Evolutionary conservation across 805 yeast genomes (phyloP), one percentile per base, ranked within the genome.

Genomic region (Ogataea methanolica): DNA sequence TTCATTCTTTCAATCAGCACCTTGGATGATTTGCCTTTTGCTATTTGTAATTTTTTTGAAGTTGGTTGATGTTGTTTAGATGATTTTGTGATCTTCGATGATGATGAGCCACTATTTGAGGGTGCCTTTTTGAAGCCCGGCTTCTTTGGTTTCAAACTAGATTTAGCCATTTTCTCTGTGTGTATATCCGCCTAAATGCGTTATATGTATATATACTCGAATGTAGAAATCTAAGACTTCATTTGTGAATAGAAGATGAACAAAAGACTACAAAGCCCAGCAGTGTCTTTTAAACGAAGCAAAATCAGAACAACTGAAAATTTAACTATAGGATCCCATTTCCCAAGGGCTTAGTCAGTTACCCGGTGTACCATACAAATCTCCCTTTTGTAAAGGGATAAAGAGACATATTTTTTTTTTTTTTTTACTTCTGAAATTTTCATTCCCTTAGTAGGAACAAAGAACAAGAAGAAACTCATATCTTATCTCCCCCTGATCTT

Each of bases 1-100:
- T 66, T 57, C 54, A 66, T 43, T 40, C 55, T 60, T 38, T 59
- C 64, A 14, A 66, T 57, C 53, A 59, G 35, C 3, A 48, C 58
- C 42, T 56, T 56, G 16, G 59, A 55, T 3, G 58, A 50, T 39
- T 58, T 63, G 2, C 55, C 46, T 31, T 54, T 52, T 6, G 62
- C 43, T 21, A 47, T 57, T 33, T 57, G 58, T 14, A 46, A 45
- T 44, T 56, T 58, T 41, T 58, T 59, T 4, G 65, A 53, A 7
- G 50, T 17, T n/a, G 40, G 14, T 17, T 26, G 31, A 5, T 9
- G 11, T 6, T 42, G 31, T 19, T 21, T 14, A 17, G 16, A 12
- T 31, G 15, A 23, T 33, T 39, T 39, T n/a, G 21, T 15, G 16
- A 39, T 14, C 19, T 33, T 26, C 21, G 21, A 19, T 19, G 21